Percentiles rank a stretch among this genome's conserved stretches.
These are phyloP conservation scores for Russula ochroleuca DNA, from an alignment of 768 basidiomycete genomes.

Conservation along the genomic window DNA sequence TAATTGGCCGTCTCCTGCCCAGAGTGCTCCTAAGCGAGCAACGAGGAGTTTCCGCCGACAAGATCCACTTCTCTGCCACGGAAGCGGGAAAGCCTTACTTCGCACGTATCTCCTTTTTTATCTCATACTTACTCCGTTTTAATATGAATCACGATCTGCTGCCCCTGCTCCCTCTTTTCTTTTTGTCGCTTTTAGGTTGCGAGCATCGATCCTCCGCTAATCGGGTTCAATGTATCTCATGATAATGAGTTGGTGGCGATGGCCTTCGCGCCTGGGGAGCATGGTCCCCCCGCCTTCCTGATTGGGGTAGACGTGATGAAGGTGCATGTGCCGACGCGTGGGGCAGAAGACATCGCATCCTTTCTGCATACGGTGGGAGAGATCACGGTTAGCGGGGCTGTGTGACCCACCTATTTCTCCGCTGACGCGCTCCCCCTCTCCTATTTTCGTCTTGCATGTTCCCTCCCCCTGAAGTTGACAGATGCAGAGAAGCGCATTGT, in stretches of 20 bases:
- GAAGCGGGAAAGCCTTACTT: conserved; percentile 72
- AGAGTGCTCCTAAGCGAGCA: conserved; percentile 57
- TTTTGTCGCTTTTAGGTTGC: conserved; percentile 39
- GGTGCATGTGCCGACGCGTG: conserved; percentile 51
- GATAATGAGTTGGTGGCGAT: conserved; percentile 71
- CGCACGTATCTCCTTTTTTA: conserved; percentile 39
- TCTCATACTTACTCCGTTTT: background rate
- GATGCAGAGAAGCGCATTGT: conserved; percentile 35
- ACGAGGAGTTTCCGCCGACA: conserved; percentile 46
- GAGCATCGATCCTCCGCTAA: conserved; percentile 46
- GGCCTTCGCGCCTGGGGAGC: conserved; percentile 46
- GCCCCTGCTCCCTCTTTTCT: background rate
- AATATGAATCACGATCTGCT: background rate
- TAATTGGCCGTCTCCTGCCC: conserved; percentile 73
- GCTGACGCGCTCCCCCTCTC: background rate
- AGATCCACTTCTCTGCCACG: conserved; percentile 54
- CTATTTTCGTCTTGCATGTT: background rate
- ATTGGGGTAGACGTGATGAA: conserved; percentile 84
- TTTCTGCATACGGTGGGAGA: conserved; percentile 64
- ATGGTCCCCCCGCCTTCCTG: conserved; percentile 51
- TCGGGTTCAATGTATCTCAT: conserved; percentile 80
- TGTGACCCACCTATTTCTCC: conserved; percentile 19
- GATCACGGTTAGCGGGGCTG: conserved; percentile 50
- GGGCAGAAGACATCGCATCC: conserved; percentile 47
- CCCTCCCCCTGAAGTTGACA: conserved; percentile 42